Evolutionary conservation across 176 grass and related monocot species (phyloP), one percentile per base, ranked within the genome.

Genomic region (Hsuehochloa calcarea): DNA sequence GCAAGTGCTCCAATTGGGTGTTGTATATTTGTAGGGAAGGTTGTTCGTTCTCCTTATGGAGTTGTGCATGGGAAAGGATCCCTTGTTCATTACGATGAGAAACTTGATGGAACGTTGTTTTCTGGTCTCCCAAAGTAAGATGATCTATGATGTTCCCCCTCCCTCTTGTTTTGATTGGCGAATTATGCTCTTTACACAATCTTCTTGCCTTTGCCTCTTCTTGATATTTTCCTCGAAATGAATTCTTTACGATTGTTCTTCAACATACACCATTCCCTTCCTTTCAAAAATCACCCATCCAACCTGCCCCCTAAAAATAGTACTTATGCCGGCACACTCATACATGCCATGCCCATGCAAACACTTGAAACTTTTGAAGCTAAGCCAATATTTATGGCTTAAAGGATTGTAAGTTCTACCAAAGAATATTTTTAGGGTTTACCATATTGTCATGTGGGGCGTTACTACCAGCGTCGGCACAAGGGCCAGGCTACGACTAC

Each of bases 11-110:
- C 20, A 43, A 68, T 44, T 0, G 12, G 71, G 23, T 85, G 38
- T 4, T 68, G 12, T 31, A 9, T 68, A 17, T 87, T 67, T 81
- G 63, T 67, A 88, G 91, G 91, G 80, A 82, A 97, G 59, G 87
- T 97, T 75, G 87, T 97, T 26, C 87, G 94, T 84, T 88, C 91
- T 66, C 94, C 91, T 82, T 86, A 77, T 46, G 91, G 94, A 16
- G 94, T 93, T 43, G 85, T 93, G 63, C 94, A 97, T 76, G 94
- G 94, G 78, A 97, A 92, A 59, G 86, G 85, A 51, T 97, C 94
- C 25, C 70, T 78, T 86, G 91, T 93, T 10, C 87, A 88, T 66
- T 97, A 93, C 4, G 85, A 93, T 70, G 89, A 92, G 44, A 92
- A 91, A 27, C 72, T 92, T 68, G 89, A 92, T 29, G 84, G 82